Base-by-base conservation (phyloP, 148 eudicot genomes). In the Camellia sinensis region DNA sequence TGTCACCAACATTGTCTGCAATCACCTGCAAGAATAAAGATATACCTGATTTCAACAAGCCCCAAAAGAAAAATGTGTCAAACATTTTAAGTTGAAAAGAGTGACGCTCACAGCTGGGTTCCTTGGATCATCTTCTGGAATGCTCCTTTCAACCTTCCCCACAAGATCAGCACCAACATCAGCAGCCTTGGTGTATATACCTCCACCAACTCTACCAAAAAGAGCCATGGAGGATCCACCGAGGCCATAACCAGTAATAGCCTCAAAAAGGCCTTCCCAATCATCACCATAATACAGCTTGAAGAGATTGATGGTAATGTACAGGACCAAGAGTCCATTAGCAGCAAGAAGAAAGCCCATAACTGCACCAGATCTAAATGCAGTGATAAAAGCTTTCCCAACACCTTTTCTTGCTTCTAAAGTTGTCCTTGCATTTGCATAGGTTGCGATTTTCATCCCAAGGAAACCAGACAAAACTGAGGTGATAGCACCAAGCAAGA, bases 131-230 rank as follows among this genome's bases (percentile, higher is more conserved):
- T 94, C 94, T 77, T 94, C 97, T 7, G 96, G 94, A 78, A 94
- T 94, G 88, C 89, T 92, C 85, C 90, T 87, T 83, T 92, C 98
- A 63, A 92, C 88, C 85, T 94, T 94, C 41, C 98, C 97, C 17
- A 94, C 98, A 80, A 94, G 94, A 86, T 94, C 98, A 80, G 97
- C 98, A 73, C 98, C 97, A 7, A 94, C 97, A 84, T 92, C 98
- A 84, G 97, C 98, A 82, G 97, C 98, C 73, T 94, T 94, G 6
- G 97, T 94, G 77, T 94, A 94, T 45, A 94, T 94, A 11, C 98
- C 98, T 61, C 98, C 95, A 67, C 90, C 94, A 82, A 92, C 98
- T 87, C 97, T 89, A 11, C 97, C 97, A 75, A 92, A 91, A 50
- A 94, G 87, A 60, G 98, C 94, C 98, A 94, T 92, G 29, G 94